Base-by-base conservation (phyloP, 371 early-diverging fungal species). In the Haplosporangium sp. region DNA sequence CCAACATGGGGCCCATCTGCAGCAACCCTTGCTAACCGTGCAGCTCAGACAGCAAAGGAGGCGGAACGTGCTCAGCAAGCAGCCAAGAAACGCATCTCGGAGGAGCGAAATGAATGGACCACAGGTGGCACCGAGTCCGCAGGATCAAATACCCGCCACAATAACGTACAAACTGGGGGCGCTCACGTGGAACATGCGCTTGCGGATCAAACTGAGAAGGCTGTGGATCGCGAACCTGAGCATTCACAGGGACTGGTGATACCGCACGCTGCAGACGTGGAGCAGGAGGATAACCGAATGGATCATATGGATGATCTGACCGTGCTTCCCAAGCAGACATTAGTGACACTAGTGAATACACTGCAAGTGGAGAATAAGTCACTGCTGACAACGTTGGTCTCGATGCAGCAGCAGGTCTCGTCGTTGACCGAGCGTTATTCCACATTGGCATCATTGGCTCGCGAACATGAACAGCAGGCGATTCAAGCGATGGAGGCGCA, bases 331-430 rank as follows among this genome's bases (percentile, higher is more conserved):
- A 67, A 50, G 41, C 59, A 71, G 67, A 69, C 72, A 4, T 53
- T 88, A 4, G 64, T 83, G 0, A 50, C 81, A 36, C 54, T 87
- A 21, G 81, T 87, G 16, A 79, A 80, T n/a, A 83, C 81, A 6
- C 60, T 88, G 18, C 85, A 84, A 52, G 70, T 72, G 0, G 87
- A 86, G 63, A 88, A 88, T 47, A 72, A 81, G 16, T 81, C 84
- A 29, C 57, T 88, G 18, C 64, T 86, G 23, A 79, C 80, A 6
- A 82, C 83, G 0, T 67, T 88, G 14, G 74, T 84, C n/a, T 77
- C 76, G 36, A 75, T 86, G 74, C 87, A 87, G 61, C 85, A 86
- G 61, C 87, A 88, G 20, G 83, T 88, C 62, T 69, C 81, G 2
- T 81, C 85, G 42, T 60, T 88, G 70, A 84, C 77, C 0, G 73